These are phyloP conservation scores for Aureobasidium sp. DNA, from an alignment of 2,329 filamentous ascomycete genomes.

Conservation along the genomic window DNA sequence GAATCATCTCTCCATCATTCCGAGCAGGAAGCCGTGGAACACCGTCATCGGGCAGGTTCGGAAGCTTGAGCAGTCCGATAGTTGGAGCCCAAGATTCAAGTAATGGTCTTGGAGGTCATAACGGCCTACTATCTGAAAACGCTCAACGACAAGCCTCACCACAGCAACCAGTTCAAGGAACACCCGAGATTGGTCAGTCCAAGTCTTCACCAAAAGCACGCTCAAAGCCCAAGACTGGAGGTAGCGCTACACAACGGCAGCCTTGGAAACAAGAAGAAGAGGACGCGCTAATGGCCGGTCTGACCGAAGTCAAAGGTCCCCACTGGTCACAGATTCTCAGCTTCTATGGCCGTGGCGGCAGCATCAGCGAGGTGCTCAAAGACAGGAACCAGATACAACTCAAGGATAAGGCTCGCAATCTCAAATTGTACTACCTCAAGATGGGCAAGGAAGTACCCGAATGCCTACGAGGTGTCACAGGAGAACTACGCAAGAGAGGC, in stretches of 20 bases:
- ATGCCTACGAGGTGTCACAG: constrained; percentile 79
- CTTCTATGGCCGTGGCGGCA: constrained; percentile 72
- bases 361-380: constrained; percentile 72
- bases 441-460: constrained; percentile 85
- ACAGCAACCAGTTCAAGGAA: constrained; percentile 18
- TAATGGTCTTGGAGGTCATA: background rate
- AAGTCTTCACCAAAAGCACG: constrained; percentile 31
- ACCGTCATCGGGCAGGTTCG: background rate
- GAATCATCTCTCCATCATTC: background rate
- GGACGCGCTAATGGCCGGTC: constrained; percentile 77
- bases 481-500: constrained; percentile 69
- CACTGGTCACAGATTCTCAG: constrained; percentile 90
- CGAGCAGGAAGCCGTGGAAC: background rate
- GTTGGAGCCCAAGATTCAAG: background rate
- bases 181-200: constrained; percentile 8
- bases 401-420: constrained; percentile 83
- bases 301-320: constrained; percentile 81
- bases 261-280: constrained; percentile 88
- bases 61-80: background rate
- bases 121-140: background rate
- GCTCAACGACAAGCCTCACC: constrained; percentile 13
- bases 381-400: constrained; percentile 86
- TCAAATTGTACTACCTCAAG: constrained; percentile 88
- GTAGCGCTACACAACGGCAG: constrained; percentile 38
- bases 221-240: constrained; percentile 36